These are phyloP conservation scores for Colletotrichum sp. DNA, from an alignment of 2,329 filamentous ascomycete species.

Conservation along the genomic window DNA sequence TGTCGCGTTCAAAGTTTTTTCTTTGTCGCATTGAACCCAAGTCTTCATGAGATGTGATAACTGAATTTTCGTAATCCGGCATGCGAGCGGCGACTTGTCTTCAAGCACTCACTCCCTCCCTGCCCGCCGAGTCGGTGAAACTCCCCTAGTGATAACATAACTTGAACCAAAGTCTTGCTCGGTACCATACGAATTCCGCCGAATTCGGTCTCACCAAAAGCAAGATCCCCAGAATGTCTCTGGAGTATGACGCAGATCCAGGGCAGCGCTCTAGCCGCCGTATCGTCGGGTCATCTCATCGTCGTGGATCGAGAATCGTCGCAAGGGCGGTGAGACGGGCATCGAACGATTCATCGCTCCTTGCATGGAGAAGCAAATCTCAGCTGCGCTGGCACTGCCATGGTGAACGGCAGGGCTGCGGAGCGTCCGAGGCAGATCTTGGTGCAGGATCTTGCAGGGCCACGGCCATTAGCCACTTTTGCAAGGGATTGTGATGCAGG, in stretches of 20 bases:
- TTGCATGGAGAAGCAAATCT: neutral
- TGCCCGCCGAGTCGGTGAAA: neutral
- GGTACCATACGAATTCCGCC: neutral
- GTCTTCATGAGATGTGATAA: neutral
- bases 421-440: neutral
- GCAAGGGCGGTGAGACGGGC: neutral
- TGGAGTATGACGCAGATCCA: neutral
- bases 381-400: neutral
- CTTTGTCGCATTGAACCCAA: neutral
- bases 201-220: neutral
- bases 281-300: neutral
- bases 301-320: neutral
- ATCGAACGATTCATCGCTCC: neutral
- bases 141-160: neutral
- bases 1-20: neutral
- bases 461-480: neutral
- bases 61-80: neutral
- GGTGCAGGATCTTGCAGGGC: slow-evolving; percentile 17
- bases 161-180: neutral
- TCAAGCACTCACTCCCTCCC: neutral
- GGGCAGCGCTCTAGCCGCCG: neutral
- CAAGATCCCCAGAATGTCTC: neutral
- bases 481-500: neutral
- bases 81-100: neutral
- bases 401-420: neutral